phyloP scores from a whole-genome alignment of 352 stramenopile species.

The Globisporangium sylvaticum region DNA sequence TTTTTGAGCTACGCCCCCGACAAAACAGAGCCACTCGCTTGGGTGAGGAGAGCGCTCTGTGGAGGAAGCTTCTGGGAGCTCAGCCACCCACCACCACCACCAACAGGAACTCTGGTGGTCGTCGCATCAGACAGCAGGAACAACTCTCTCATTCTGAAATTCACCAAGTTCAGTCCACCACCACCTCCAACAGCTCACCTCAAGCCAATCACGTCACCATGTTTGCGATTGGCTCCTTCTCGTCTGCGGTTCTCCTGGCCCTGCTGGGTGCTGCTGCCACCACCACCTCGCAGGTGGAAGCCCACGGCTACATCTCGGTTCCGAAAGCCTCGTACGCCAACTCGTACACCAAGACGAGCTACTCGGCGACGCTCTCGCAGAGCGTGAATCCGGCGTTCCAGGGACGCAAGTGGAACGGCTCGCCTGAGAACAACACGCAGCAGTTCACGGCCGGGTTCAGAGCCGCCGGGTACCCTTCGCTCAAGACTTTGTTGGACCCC shows the following conservation, averaged over 20 bases:
- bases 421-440: slow-evolving; percentile 24
- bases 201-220: neutral
- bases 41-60: neutral
- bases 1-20: neutral
- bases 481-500: slow-evolving; percentile 22
- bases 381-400: slow-evolving; percentile 23
- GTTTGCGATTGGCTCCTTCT: neutral
- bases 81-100: too few species aligned
- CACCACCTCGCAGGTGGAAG: slow-evolving; percentile 8
- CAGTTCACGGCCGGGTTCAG: slow-evolving; percentile 25
- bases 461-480: slow-evolving; percentile 14
- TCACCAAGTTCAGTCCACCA: slow-evolving; percentile 1
- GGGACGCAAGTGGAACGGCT: slow-evolving; percentile 32
- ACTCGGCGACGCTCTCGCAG: slow-evolving; percentile 19
- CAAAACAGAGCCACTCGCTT: neutral
- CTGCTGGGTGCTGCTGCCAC: slow-evolving; percentile 1
- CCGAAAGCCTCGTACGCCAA: slow-evolving; percentile 25
- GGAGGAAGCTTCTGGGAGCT: too few species aligned
- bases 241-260: neutral
- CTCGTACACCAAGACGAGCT: slow-evolving; percentile 29
- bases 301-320: slow-evolving; percentile 32
- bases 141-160: slow-evolving; percentile 18
- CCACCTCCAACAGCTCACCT: neutral
- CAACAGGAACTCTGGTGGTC: neutral
- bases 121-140: neutral